phyloP scores from a whole-genome alignment of 495 filamentous ascomycete genomes.

The Penicillium fimorum region DNA sequence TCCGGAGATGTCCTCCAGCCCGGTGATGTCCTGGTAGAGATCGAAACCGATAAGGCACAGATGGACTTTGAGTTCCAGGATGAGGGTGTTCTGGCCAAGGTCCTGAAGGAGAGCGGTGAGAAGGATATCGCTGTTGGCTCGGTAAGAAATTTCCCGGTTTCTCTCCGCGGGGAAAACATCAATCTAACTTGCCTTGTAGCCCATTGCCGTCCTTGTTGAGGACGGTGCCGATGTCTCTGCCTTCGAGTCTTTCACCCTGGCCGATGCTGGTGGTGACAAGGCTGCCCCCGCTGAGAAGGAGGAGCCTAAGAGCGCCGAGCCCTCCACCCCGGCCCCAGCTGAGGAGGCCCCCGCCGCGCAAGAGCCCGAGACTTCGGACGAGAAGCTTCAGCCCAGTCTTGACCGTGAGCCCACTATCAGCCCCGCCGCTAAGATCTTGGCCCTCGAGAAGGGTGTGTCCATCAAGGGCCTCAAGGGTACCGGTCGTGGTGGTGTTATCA shows the following conservation, averaged over 20 bases:
- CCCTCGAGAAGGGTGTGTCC: slow-evolving; percentile 80
- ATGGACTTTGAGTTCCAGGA: slow-evolving; percentile 99
- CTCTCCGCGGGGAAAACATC: slow-evolving; percentile 18
- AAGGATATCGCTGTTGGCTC: slow-evolving; percentile 95
- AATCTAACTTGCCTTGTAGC: slow-evolving; percentile 50
- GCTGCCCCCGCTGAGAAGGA: slow-evolving; percentile 60
- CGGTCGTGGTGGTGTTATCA: slow-evolving; percentile 82
- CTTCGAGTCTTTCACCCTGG: slow-evolving; percentile 83
- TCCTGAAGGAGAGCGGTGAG: slow-evolving; percentile 87
- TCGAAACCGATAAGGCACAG: slow-evolving; percentile 99
- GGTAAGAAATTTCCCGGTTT: slow-evolving; percentile 57
- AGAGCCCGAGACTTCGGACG: slow-evolving; percentile 73
- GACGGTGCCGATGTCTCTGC: slow-evolving; percentile 80
- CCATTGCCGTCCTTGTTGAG: slow-evolving; percentile 93
- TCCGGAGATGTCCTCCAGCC: slow-evolving; percentile 81
- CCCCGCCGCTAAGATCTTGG: slow-evolving; percentile 74
- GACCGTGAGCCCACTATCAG: slow-evolving; percentile 74
- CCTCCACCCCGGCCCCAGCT: slow-evolving; percentile 59
- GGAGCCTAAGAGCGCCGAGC: slow-evolving; percentile 56
- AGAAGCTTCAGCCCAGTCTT: slow-evolving; percentile 76
- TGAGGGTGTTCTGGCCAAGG: slow-evolving; percentile 92
- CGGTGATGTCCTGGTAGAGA: slow-evolving; percentile 98
- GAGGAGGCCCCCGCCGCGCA: slow-evolving; percentile 53
- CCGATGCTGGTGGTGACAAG: slow-evolving; percentile 89
- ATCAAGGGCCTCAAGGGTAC: slow-evolving; percentile 82